Evolutionary conservation across 2,329 filamentous ascomycete genomes (phyloP).

Genomic region (Parafenestella ontariensis): DNA sequence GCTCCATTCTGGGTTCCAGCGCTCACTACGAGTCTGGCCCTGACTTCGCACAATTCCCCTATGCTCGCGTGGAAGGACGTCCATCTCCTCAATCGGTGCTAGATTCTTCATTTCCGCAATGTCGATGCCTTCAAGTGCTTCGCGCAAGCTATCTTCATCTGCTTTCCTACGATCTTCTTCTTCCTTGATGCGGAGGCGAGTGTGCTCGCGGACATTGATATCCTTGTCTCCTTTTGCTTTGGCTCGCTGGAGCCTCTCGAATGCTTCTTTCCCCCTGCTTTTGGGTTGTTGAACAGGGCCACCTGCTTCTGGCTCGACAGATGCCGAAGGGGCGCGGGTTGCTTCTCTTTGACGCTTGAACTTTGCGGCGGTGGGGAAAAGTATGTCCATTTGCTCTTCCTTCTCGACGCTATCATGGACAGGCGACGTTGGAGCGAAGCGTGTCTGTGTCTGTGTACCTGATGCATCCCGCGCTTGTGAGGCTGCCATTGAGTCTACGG

Average conservation of each 20-base stretch:
- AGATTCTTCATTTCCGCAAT: conserved; percentile 75
- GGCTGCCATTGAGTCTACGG: conserved; percentile 7
- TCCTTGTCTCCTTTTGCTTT: conserved; percentile 61
- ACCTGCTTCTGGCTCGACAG: conserved; percentile 48
- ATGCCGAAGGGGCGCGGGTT: conserved; percentile 36
- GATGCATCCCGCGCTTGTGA: conserved; percentile 25
- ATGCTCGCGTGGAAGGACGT: conserved; percentile 58
- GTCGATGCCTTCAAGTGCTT: conserved; percentile 69
- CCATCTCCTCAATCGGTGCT: conserved; percentile 78
- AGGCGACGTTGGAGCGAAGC: conserved; percentile 28
- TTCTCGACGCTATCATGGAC: conserved; percentile 49
- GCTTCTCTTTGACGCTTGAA: conserved; percentile 74
- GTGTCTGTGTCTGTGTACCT: conserved; percentile 31
- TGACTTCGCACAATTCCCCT: conserved; percentile 24
- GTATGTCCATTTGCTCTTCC: conserved; percentile 69
- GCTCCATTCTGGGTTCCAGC: conserved; percentile 92
- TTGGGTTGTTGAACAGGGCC: conserved; percentile 33
- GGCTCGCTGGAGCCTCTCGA: conserved; percentile 43
- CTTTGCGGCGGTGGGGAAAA: conserved; percentile 78
- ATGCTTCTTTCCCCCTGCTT: conserved; percentile 48
- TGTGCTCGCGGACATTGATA: conserved; percentile 64
- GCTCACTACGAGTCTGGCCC: conserved; percentile 56
- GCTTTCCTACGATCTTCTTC: conserved; percentile 61
- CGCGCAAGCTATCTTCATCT: conserved; percentile 69
- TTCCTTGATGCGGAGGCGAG: conserved; percentile 58